Conservation (phyloP, 768 basidiomycete genomes). For the Hericium rajendrae region DNA sequence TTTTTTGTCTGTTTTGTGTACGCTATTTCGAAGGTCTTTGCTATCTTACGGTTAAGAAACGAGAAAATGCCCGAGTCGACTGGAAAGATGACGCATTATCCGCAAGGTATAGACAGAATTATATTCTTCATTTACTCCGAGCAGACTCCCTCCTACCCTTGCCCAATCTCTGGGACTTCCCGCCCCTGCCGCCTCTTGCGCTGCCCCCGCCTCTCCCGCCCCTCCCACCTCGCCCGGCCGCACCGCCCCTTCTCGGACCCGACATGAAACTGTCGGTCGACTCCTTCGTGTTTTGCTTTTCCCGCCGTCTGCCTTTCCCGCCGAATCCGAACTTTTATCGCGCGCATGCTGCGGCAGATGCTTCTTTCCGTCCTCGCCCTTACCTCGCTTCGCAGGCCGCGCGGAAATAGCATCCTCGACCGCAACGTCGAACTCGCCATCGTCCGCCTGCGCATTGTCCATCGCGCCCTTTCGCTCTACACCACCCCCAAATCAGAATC, state of each 20-base stretch:
- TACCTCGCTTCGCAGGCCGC: slow-evolving; percentile 51
- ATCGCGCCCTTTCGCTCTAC: slow-evolving; percentile 79
- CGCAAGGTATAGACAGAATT: no score
- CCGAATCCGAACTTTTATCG: slow-evolving; percentile 81
- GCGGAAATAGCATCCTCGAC: slow-evolving; percentile 84
- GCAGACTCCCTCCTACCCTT: slow-evolving; percentile 46
- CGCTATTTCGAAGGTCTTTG: no score
- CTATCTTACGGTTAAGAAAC: no score
- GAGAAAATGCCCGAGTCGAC: no score
- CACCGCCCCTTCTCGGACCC: slow-evolving; percentile 26
- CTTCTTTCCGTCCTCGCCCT: slow-evolving; percentile 17
- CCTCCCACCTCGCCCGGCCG: slow-evolving; percentile 21
- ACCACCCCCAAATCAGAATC: no score
- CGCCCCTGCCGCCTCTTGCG: slow-evolving; percentile 18
- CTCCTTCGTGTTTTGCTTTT: slow-evolving; percentile 75
- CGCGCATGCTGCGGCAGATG: slow-evolving; percentile 47
- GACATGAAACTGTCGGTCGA: slow-evolving; percentile 63
- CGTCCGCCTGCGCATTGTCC: slow-evolving; percentile 50
- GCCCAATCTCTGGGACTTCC: slow-evolving; percentile 39
- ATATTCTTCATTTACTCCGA: slow-evolving; percentile 11
- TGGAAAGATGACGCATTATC: no score
- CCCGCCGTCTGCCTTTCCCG: slow-evolving; percentile 45
- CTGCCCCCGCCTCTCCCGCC: slow-evolving; percentile 23
- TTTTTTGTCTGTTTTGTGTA: not conserved
- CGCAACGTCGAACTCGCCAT: slow-evolving; percentile 75